phyloP scores from a whole-genome alignment of 179 eudicot genomes.

The Nepenthes alata region DNA sequence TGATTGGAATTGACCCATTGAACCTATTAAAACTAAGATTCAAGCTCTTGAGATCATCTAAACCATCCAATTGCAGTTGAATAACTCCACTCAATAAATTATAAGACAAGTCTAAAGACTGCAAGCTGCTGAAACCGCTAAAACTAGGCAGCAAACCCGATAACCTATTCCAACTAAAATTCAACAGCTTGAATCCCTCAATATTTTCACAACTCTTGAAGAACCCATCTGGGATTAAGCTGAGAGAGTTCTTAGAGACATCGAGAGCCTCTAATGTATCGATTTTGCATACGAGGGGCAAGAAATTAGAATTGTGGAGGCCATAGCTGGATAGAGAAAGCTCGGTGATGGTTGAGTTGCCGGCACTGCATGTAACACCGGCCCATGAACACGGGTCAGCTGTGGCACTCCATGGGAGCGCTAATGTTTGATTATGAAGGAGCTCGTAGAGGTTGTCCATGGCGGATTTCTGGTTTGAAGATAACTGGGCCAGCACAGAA shows the following conservation, averaged over 20 bases:
- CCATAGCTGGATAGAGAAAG: conserved; percentile 30
- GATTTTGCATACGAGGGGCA: conserved; percentile 36
- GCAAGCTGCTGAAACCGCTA: conserved; percentile 38
- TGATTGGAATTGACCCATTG: conserved; percentile 39
- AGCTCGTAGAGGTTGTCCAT: conserved; percentile 32
- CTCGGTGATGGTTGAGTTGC: conserved; percentile 19
- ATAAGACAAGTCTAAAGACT: conserved; percentile 42
- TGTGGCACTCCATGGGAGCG: conserved; percentile 25
- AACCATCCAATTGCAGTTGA: conserved; percentile 30
- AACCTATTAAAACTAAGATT: conserved; percentile 43
- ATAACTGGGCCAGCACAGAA: conserved; percentile 28
- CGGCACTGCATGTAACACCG: conserved; percentile 42
- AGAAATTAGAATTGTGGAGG: conserved; percentile 24
- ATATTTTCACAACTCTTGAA: conserved; percentile 31
- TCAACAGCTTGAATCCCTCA: conserved; percentile 37
- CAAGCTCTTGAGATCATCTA: conserved; percentile 36
- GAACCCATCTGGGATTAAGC: conserved; percentile 44
- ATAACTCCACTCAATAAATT: conserved; percentile 34
- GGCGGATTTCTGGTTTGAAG: conserved; percentile 26
- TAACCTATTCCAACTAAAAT: conserved; percentile 47
- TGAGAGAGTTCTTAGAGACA: conserved; percentile 45
- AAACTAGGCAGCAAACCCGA: conserved; percentile 43
- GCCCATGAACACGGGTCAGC: conserved; percentile 64
- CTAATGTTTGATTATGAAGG: conserved; percentile 18
- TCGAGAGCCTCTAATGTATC: conserved; percentile 43